Base-by-base conservation (phyloP, 1,284 basidiomycete species). In the Takashimella koratensis region DNA sequence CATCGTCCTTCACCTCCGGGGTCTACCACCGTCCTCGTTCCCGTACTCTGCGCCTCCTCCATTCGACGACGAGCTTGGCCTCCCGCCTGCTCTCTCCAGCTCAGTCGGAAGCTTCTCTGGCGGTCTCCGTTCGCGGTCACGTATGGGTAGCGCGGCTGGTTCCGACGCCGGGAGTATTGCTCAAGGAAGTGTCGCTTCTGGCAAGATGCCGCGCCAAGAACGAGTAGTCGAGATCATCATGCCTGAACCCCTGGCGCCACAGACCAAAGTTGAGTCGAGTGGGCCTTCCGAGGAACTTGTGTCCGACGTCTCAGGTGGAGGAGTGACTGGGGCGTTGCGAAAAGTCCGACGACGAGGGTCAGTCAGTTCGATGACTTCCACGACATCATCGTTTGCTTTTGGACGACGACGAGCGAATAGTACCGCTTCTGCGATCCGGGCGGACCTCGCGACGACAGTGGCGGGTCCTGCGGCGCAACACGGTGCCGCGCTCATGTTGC, bases 211-310 rank as follows among this genome's bases (percentile, higher is more conserved):
- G 2, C 58, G 65, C 10, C 59, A 62, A 42, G 74, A 75, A 56
- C 55, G 71, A 2, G 50, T 75, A 24, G 58, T 73, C n/a, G 75
- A 76, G 51, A 65, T 76, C 24, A 60, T 75, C 57, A 75, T 76
- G 73, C 75, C 75, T 0, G 71, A 73, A 54, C 74, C 74, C 2
- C 60, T 76, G 13, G 68, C 68, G 1, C 54, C 64, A 3, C 51
- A 62, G 10, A 50, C 59, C 4, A 45, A 51, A 23, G 51, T 16
- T 36, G 30, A 36, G 60, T 10, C 36, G 43, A 19, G 23, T 23
- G 13, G 55, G 55, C 20, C 45, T 48, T 2, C 23, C 27, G 22
- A 44, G 43, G 55, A 54, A 40, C 46, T 22, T 45, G 24, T n/a
- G 50, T 12, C 46, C 25, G 6, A n/a, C 30, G 45, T n/a, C 51